These are phyloP conservation scores for Cordyceps cicadae DNA, from an alignment of 2,329 filamentous ascomycete genomes.

Conservation along the genomic window DNA sequence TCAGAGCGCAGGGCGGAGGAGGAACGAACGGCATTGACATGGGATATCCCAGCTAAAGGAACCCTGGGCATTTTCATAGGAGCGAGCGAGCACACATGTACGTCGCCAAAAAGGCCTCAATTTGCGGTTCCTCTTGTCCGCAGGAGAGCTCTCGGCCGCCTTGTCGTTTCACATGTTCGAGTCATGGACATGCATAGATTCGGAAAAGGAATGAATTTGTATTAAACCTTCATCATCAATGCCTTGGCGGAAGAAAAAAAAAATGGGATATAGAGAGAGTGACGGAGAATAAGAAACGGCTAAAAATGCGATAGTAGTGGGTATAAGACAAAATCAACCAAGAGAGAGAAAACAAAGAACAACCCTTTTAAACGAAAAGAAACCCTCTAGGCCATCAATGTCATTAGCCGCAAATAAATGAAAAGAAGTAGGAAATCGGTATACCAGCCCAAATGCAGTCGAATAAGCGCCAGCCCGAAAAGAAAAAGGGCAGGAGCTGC, in stretches of 20 bases:
- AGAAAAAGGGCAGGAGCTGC: neutral
- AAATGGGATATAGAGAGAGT: no score
- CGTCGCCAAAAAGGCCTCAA: no score
- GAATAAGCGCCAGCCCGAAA: neutral
- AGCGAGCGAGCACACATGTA: no score
- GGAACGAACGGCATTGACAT: no score
- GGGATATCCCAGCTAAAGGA: no score
- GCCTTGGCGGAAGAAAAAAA: neutral
- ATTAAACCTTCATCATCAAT: neutral
- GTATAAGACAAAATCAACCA: conserved; percentile 2
- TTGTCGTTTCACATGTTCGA: no score
- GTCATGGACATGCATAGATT: neutral
- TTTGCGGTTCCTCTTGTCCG: no score
- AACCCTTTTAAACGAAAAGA: neutral
- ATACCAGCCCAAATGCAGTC: conserved; percentile 4
- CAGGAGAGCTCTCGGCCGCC: no score
- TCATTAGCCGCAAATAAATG: neutral
- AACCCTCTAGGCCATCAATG: conserved; percentile 8
- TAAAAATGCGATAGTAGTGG: conserved; percentile 1
- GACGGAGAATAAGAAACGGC: neutral
- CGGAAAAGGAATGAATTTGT: neutral
- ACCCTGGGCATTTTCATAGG: no score
- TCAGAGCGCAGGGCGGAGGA: neutral
- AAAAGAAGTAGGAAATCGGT: neutral
- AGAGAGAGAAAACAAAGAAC: neutral